Conservation (phyloP, 768 basidiomycete genomes). For the Panaeolus papilionaceus region DNA sequence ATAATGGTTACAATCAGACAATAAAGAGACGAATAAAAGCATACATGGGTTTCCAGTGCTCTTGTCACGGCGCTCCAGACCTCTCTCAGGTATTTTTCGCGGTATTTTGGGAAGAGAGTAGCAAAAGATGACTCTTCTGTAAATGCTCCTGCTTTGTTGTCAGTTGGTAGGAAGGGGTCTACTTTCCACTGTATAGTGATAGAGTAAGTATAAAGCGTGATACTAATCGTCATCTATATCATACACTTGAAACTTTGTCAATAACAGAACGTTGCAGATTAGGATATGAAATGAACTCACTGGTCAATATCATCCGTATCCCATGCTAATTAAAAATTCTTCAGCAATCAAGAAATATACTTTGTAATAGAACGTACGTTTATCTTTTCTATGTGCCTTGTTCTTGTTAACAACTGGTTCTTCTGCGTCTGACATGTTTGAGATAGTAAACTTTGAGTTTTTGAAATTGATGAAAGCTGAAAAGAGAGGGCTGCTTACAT, state of each 20-base stretch:
- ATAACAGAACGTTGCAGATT: slow-evolving; percentile 2
- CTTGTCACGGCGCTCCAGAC: slow-evolving; percentile 92
- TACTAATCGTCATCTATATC: slow-evolving; percentile 23
- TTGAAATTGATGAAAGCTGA: not conserved
- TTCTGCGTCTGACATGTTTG: slow-evolving; percentile 50
- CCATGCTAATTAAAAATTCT: slow-evolving; percentile 72
- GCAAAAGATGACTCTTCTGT: slow-evolving; percentile 98
- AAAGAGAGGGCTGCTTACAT: slow-evolving; percentile 22
- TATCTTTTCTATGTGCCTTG: slow-evolving; percentile 91
- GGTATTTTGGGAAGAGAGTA: slow-evolving; percentile 97
- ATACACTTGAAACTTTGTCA: slow-evolving; percentile 45
- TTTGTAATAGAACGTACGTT: slow-evolving; percentile 60
- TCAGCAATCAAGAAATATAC: slow-evolving; percentile 14
- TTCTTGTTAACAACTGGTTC: slow-evolving; percentile 72
- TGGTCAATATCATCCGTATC: slow-evolving; percentile 99
- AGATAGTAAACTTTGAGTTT: not conserved
- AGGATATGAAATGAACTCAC: slow-evolving; percentile 53
- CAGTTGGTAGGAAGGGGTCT: slow-evolving; percentile 72
- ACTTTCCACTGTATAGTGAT: slow-evolving; percentile 77
- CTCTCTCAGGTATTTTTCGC: slow-evolving; percentile 95
- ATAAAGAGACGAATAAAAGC: slow-evolving; percentile 23
- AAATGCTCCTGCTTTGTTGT: slow-evolving; percentile 86
- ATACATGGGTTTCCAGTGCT: slow-evolving; percentile 81
- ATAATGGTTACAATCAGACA: not conserved
- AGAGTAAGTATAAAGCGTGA: not conserved